Evolutionary conservation across 2,329 filamentous ascomycete genomes (phyloP).

Genomic region (Neopestalotiopsis sp.): DNA sequence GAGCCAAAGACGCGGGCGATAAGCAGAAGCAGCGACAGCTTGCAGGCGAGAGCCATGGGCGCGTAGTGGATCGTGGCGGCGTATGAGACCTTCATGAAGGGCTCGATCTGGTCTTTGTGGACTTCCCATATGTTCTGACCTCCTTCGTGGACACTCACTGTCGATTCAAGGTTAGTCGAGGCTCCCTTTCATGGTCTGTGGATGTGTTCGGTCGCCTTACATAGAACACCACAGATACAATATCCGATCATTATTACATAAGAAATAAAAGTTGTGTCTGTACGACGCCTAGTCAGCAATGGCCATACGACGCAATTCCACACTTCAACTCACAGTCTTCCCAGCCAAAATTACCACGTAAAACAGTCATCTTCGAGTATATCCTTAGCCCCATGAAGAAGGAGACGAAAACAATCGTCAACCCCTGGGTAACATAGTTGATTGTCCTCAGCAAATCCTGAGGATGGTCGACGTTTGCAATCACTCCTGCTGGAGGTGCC

Average conservation of each 20-base stretch:
- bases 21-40: constrained; percentile 48
- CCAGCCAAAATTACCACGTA: constrained; percentile 21
- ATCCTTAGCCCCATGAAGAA: constrained; percentile 31
- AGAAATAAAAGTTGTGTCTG: constrained; percentile 6
- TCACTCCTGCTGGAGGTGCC: constrained; percentile 32
- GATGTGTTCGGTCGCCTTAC: constrained; percentile 21
- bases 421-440: constrained; percentile 33
- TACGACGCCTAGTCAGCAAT: not conserved
- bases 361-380: constrained; percentile 30
- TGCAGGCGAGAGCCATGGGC: constrained; percentile 48
- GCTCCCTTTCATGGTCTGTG: not conserved
- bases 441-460: constrained; percentile 31
- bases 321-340: constrained; percentile 35
- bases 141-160: constrained; percentile 38
- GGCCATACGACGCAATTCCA: too few species aligned
- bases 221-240: constrained; percentile 28
- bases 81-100: constrained; percentile 45
- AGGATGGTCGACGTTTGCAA: constrained; percentile 31
- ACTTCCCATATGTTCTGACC: constrained; percentile 42
- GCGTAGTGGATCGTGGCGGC: constrained; percentile 50
- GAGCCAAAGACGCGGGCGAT: constrained; percentile 47
- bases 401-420: constrained; percentile 33
- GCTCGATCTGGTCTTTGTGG: constrained; percentile 29
- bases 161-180: not conserved
- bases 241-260: constrained; percentile 32